Base-by-base conservation (phyloP, 2,329 filamentous ascomycete species). In the Nakataea oryzae region DNA sequence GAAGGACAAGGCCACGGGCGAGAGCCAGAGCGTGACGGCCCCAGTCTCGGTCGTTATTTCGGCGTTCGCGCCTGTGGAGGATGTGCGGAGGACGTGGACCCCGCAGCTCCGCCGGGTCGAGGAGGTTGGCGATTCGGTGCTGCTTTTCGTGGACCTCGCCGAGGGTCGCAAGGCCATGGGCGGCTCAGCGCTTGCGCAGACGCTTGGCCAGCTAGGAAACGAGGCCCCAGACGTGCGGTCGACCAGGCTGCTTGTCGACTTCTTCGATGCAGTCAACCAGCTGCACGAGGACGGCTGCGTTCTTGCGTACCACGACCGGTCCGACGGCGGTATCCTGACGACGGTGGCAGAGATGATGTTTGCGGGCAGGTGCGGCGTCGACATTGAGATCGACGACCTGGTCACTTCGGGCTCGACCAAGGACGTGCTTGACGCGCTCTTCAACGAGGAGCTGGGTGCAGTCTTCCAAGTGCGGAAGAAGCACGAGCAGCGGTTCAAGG, bases 331-430 rank as follows among this genome's bases (percentile, higher is more conserved):
- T 70, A 79, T 97, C 12, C 85, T 97, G 71, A 95, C 93, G 1
- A 93, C 93, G 7, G 77, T 97, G 41, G 90, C 87, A 3, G 95
- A 99, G 76, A 97, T 97, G 95, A 96, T 96, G 86, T 97, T 97
- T 73, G 93, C 95, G 34, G 95, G 95, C 30, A 89, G 93, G 62
- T 96, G 90, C 70, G 95, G 93, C 64, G 83, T 91, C 32, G 90
- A 96, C 67, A 80, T 97, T 64, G 89, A 90, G 80, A 79, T 97
- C 63, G 93, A 97, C 71, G 84, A 83, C 62, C 79, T 92, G 54
- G 76, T 83, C 30, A 85, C 84, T 64, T 85, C 84, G 28, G 80
- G 86, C 56, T 81, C 82, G 12, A 78, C 84, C 57, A 80, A 86
- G 1, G 79, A 86, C 69, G 75, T 96, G 24, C 78, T 96, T 9